Evolutionary conservation across 148 eudicot genomes (phyloP).

Genomic region (Rhododendron williamsianum): DNA sequence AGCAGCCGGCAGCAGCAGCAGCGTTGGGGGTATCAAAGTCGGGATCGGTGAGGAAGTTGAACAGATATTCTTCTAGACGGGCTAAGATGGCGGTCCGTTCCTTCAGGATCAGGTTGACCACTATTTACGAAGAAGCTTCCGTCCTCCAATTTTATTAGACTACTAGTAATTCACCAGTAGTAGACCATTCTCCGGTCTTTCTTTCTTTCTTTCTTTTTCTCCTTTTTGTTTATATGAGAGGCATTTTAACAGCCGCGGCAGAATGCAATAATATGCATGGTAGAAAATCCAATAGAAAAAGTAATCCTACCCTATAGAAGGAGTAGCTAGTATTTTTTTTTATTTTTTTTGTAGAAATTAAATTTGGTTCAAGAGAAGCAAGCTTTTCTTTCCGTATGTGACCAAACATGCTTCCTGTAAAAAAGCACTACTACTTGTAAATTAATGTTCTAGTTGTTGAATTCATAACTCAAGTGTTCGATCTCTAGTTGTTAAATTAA

Average conservation of each 20-base stretch:
- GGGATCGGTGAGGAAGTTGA: constrained; percentile 26
- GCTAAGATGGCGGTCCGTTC: constrained; percentile 36
- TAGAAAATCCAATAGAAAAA: background rate
- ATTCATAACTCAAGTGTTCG: background rate
- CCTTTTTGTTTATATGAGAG: background rate
- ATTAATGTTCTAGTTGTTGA: background rate
- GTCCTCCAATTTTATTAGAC: constrained; percentile 8
- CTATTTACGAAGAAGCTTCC: constrained; percentile 35
- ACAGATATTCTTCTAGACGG: constrained; percentile 29
- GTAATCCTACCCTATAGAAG: background rate
- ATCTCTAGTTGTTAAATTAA: too few species aligned
- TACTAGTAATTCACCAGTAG: background rate
- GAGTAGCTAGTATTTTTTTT: background rate
- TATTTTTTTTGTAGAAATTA: background rate
- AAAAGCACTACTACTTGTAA: background rate
- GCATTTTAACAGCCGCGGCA: background rate
- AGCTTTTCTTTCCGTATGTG: background rate
- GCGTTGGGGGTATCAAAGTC: constrained; percentile 23
- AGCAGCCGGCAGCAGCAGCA: background rate
- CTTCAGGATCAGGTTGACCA: constrained; percentile 27
- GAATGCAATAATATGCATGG: background rate
- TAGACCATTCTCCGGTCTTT: background rate
- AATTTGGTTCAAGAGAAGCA: background rate
- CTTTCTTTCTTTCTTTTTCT: background rate
- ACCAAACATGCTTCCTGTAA: background rate